phyloP scores from a whole-genome alignment of 805 yeast species.

The Tetrapisispora fleetii region DNA sequence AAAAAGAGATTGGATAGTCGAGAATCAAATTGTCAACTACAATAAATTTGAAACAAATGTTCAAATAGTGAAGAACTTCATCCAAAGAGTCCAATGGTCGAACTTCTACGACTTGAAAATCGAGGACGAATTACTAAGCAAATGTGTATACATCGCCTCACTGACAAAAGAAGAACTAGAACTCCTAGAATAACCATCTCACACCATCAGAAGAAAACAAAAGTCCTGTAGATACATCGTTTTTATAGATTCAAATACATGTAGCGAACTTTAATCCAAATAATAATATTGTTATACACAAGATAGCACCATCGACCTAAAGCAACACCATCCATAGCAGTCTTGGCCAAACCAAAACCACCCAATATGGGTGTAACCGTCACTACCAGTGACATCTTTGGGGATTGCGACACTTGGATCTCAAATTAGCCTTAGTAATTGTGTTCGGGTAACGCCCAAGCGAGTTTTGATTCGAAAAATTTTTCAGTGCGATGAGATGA shows the following conservation, averaged over 20 bases:
- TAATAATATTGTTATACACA: not conserved
- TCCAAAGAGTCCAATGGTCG: constrained; percentile 82
- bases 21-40: constrained; percentile 51
- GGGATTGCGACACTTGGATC: not conserved
- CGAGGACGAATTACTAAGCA: constrained; percentile 61
- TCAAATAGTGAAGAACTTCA: constrained; percentile 61
- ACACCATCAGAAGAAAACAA: too few relatives aligned
- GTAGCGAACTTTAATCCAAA: not conserved
- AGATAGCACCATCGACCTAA: too few relatives aligned
- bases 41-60: constrained; percentile 70
- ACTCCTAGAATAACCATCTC: not conserved
- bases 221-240: too few relatives aligned
- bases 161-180: constrained; percentile 52
- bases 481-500: constrained; percentile 4
- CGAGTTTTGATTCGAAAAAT: not conserved
- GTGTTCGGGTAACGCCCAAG: not conserved
- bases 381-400: not conserved
- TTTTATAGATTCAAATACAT: too few relatives aligned
- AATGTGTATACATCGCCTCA: constrained; percentile 72
- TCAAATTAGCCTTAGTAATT: constrained; percentile 1
- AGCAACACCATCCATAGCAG: too few relatives aligned
- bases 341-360: too few relatives aligned
- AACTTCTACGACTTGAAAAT: constrained; percentile 47
- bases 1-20: constrained; percentile 27
- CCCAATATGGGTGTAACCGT: not conserved